Conservation (phyloP, 352 stramenopile species). For the Pythium sp. region DNA sequence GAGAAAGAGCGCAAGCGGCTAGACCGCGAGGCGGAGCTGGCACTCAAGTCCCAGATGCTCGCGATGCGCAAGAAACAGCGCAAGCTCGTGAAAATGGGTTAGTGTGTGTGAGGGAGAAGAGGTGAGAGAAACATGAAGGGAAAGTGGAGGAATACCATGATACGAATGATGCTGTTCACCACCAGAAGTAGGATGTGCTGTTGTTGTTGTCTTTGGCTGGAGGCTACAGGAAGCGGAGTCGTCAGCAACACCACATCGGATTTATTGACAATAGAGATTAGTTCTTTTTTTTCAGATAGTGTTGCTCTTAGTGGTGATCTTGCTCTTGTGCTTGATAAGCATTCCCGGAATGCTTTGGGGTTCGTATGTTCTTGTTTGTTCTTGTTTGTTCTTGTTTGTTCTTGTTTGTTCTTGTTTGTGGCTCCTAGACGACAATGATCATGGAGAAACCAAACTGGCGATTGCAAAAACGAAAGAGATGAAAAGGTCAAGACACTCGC, state of each 20-base stretch:
- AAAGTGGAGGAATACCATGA: not conserved
- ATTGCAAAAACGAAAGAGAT: not conserved
- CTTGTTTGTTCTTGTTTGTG: not conserved
- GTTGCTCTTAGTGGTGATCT: not conserved
- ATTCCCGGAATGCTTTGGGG: too few species aligned
- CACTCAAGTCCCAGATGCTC: slow-evolving; percentile 79
- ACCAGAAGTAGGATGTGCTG: slow-evolving; percentile 5
- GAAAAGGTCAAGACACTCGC: not conserved
- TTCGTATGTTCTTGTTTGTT: too few species aligned
- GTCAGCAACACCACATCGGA: slow-evolving; percentile 3
- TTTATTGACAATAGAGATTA: slow-evolving; percentile 12
- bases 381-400: too few species aligned
- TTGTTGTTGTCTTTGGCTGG: slow-evolving; percentile 1
- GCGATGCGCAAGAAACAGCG: slow-evolving; percentile 78
- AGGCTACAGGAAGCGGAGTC: not conserved
- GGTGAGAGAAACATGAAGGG: not conserved
- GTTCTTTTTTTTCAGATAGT: not conserved
- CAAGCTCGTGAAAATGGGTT: slow-evolving; percentile 30
- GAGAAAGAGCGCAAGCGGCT: slow-evolving; percentile 68
- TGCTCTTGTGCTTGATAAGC: not conserved
- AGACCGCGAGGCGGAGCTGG: slow-evolving; percentile 58
- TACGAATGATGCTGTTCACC: not conserved
- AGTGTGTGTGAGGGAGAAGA: not conserved
- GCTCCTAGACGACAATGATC: not conserved
- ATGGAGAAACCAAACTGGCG: not conserved